Evolutionary conservation across 148 eudicot species (phyloP).

Genomic region (Polygonum aviculare): DNA sequence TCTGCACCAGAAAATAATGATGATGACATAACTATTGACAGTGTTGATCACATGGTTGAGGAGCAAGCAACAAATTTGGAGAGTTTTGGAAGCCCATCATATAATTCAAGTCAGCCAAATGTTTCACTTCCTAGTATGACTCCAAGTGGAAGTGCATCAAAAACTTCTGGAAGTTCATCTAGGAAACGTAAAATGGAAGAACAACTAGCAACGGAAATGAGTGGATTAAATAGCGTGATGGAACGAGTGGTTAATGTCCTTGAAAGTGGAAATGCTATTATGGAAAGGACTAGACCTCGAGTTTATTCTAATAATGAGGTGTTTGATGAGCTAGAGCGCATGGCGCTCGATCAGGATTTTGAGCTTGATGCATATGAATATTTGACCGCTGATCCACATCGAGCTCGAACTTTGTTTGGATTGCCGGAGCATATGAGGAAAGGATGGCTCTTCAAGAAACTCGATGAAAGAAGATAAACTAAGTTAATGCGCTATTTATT

Average conservation of each 20-base stretch:
- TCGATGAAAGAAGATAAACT: neutral
- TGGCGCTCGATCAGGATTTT: neutral
- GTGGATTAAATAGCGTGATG: neutral
- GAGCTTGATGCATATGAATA: neutral
- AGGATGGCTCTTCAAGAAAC: neutral
- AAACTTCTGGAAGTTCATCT: neutral
- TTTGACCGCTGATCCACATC: neutral
- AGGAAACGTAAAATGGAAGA: neutral
- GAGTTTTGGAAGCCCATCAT: neutral
- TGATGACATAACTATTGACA: neutral
- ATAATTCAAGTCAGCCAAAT: neutral
- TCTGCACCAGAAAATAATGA: neutral
- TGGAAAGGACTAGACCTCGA: neutral
- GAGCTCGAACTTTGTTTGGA: neutral
- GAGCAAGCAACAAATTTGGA: neutral
- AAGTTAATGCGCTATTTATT: too few relatives aligned
- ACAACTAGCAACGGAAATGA: neutral
- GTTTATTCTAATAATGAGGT: neutral
- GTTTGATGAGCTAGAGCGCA: neutral
- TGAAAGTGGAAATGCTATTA: neutral
- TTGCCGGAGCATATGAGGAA: neutral
- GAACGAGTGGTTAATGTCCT: neutral
- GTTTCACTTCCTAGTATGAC: neutral
- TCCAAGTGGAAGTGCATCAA: neutral
- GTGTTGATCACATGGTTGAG: neutral